Percentiles rank a stretch among this genome's conserved stretches.
These are phyloP conservation scores for Phragmites australis DNA, from an alignment of 176 grass and related monocot genomes.

Conservation along the genomic window DNA sequence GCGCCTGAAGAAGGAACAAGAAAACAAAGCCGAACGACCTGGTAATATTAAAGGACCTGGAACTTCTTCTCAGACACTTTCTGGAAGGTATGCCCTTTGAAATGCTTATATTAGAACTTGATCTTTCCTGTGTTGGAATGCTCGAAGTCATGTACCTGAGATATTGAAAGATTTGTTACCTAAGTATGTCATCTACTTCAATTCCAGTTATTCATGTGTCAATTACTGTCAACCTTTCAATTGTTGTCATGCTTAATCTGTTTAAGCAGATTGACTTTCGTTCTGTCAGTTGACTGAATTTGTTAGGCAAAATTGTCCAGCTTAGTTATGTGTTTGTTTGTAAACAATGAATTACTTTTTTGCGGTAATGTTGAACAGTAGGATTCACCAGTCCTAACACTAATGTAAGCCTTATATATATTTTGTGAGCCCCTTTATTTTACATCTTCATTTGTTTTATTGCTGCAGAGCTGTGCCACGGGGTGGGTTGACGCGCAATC, in stretches of 20 bases:
- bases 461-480: conserved; percentile 54
- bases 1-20: conserved; percentile 75
- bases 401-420: neutral
- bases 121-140: conserved; percentile 1
- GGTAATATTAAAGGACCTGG: conserved; percentile 67
- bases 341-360: neutral
- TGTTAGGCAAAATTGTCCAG: neutral
- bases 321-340: neutral
- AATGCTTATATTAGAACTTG: conserved; percentile 26
- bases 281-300: neutral
- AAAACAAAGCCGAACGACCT: conserved; percentile 65
- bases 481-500: conserved; percentile 53
- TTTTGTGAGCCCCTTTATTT: neutral
- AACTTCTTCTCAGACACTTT: conserved; percentile 52
- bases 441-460: conserved; percentile 12
- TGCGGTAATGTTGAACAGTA: neutral
- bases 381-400: neutral
- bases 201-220: neutral
- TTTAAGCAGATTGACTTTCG: neutral
- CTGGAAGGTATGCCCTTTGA: conserved; percentile 56
- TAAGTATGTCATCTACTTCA: neutral
- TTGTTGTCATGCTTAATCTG: neutral
- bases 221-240: neutral
- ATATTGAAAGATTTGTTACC: neutral
- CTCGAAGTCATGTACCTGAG: neutral